Evolutionary conservation across 805 yeast species (phyloP).

Genomic region (Lipomyces chichibuensis): DNA sequence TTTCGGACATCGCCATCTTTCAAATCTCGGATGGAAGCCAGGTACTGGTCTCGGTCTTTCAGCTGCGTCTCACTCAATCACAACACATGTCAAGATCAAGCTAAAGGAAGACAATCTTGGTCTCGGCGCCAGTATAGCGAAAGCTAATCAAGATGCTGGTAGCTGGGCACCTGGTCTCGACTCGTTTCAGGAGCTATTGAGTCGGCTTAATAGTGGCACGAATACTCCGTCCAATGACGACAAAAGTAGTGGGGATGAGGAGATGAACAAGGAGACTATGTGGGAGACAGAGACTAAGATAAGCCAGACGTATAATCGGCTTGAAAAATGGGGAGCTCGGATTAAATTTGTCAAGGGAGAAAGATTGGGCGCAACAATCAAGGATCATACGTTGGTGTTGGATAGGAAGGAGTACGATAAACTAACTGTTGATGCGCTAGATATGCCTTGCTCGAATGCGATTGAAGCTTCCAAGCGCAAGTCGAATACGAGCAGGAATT

Average conservation of each 20-base stretch:
- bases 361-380: constrained; percentile 70
- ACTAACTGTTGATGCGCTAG: constrained; percentile 22
- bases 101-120: constrained; percentile 84
- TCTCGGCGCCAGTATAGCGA: constrained; percentile 65
- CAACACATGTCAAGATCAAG: constrained; percentile 79
- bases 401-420: constrained; percentile 35
- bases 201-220: constrained; percentile 77
- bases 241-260: constrained; percentile 51
- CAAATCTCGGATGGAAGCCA: constrained; percentile 87
- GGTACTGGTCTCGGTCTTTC: constrained; percentile 81
- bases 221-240: background rate
- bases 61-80: constrained; percentile 55
- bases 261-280: constrained; percentile 41
- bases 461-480: background rate
- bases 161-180: constrained; percentile 91
- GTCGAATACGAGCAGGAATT: background rate
- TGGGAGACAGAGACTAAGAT: constrained; percentile 64
- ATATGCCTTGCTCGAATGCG: background rate
- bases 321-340: constrained; percentile 86
- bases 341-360: constrained; percentile 86
- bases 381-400: constrained; percentile 35
- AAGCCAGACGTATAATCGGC: constrained; percentile 42
- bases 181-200: constrained; percentile 87
- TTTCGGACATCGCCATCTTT: constrained; percentile 85
- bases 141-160: constrained; percentile 59